A percentile compares a stretch with the other conserved stretches of the same genome.
Conservation (phyloP, 441 rosid species). For the Syzygium syzygioides region DNA sequence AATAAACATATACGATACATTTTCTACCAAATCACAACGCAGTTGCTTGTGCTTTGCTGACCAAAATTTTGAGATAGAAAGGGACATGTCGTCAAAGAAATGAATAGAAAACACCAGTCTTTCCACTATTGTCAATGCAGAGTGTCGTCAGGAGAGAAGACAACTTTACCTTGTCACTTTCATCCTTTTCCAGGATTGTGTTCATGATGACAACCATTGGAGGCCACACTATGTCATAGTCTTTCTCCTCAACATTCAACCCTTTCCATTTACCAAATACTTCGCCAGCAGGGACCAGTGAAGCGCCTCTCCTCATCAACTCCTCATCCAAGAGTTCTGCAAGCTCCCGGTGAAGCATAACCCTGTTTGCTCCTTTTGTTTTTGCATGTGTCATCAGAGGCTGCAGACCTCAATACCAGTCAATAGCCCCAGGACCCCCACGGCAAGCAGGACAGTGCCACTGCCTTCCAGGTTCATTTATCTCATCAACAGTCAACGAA, state of each 20-base stretch:
- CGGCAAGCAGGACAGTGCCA: constrained; percentile 82
- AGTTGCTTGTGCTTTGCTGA: not conserved
- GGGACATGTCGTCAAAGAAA: not conserved
- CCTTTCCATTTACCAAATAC: constrained; percentile 60
- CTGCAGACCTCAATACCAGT: constrained; percentile 58
- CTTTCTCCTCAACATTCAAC: constrained; percentile 37
- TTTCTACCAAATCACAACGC: not conserved
- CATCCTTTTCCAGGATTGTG: constrained; percentile 47
- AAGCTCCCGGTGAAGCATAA: constrained; percentile 55
- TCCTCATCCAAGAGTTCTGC: constrained; percentile 53
- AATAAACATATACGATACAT: not conserved
- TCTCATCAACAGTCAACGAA: constrained; percentile 36
- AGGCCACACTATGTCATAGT: constrained; percentile 59
- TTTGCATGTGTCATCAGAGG: constrained; percentile 57
- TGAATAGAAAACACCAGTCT: not conserved
- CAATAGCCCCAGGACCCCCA: constrained; percentile 59
- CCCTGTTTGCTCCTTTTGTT: constrained; percentile 53
- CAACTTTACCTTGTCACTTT: constrained; percentile 42
- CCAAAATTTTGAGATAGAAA: not conserved
- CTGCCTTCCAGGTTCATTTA: constrained; percentile 49
- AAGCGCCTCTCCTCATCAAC: constrained; percentile 40
- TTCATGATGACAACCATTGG: constrained; percentile 65
- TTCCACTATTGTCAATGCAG: not conserved
- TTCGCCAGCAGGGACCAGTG: constrained; percentile 41
- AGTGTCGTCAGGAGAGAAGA: not conserved